Evolutionary conservation across 1,284 basidiomycete genomes (phyloP), one percentile per base, ranked within the genome.

Genomic region (Takashimella koratensis): DNA sequence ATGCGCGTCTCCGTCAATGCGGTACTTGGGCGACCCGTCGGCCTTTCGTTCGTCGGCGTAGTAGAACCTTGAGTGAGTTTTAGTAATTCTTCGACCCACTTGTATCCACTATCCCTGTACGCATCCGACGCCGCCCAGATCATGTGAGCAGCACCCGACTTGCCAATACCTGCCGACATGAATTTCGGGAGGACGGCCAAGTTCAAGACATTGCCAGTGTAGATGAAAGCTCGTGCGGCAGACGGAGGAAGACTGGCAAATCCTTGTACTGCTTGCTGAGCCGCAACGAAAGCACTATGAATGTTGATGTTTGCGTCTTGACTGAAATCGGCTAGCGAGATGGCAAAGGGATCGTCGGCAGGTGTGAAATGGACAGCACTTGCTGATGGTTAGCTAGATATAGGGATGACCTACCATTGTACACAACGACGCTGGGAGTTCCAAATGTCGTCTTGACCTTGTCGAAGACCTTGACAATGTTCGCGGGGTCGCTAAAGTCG

Each of bases 171-270:
- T 22, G 24, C 26, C 8, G 49, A 42, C 13, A 58, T 26, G 39
- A 58, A 58, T 5, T 47, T 5, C 3, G 57, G 57, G 26, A 58
- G 27, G 40, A 53, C 49, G 22, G 41, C 25, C 16, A 59, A 46
- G 46, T 54, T 55, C n/a, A 58, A 51, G 19, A 62, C 40, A 48
- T 64, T 62, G 21, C 62, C 62, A 4, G 59, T 63, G 23, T 50
- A 53, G 24, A 63, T 62, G 46, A 63, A 63, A 4, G 51, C 53
- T 12, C 49, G 42, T 3, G 53, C 16, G 1, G 51, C 51, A 4
- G 45, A 41, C 1, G 43, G 13, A 5, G 59, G 59, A 2, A 61
- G 53, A 21, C 53, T 30, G 5, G 49, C 44, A 40, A 63, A 63
- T 2, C 50, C 56, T n/a, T 16, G 11, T 25, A 61, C 56, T 26